Evolutionary conservation across 176 grass and related monocot genomes (phyloP).

Genomic region (Paspalum vaginatum): DNA sequence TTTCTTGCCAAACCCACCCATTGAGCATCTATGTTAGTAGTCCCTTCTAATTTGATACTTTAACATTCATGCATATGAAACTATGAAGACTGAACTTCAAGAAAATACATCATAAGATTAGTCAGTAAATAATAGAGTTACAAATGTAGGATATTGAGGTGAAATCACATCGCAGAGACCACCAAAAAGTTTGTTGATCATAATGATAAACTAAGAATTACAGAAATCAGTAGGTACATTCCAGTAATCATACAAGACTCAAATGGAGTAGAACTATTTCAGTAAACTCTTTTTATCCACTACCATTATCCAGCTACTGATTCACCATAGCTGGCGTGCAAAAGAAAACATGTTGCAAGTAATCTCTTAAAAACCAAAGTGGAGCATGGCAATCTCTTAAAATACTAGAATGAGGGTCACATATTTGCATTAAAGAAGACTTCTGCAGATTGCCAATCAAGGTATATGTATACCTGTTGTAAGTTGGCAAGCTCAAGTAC

Average conservation of each 20-base stretch:
- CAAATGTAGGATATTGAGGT: not conserved
- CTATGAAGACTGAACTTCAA: not conserved
- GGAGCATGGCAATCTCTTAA: not conserved
- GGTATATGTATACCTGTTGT: constrained; percentile 23
- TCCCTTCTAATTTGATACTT: not conserved
- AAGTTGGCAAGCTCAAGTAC: constrained; percentile 13
- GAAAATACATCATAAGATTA: not conserved
- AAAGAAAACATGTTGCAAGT: not conserved
- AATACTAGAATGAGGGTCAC: not conserved
- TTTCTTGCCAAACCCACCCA: not conserved
- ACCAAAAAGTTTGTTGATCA: not conserved
- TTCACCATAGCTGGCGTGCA: not conserved
- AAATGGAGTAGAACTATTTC: not conserved
- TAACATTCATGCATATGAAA: not conserved
- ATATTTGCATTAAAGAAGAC: not conserved
- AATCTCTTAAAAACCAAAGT: not conserved
- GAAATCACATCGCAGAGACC: not conserved
- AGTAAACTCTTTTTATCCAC: constrained; percentile 13
- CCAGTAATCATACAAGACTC: not conserved
- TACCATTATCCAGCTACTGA: not conserved
- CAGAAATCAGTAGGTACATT: not conserved
- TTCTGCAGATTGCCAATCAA: not conserved
- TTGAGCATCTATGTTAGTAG: not conserved
- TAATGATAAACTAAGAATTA: constrained; percentile 17
- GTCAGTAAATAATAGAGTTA: not conserved